Evolutionary conservation across 2,329 filamentous ascomycete genomes (phyloP), one percentile per base, ranked within the genome.

Genomic region (Macroventuria anomochaeta): DNA sequence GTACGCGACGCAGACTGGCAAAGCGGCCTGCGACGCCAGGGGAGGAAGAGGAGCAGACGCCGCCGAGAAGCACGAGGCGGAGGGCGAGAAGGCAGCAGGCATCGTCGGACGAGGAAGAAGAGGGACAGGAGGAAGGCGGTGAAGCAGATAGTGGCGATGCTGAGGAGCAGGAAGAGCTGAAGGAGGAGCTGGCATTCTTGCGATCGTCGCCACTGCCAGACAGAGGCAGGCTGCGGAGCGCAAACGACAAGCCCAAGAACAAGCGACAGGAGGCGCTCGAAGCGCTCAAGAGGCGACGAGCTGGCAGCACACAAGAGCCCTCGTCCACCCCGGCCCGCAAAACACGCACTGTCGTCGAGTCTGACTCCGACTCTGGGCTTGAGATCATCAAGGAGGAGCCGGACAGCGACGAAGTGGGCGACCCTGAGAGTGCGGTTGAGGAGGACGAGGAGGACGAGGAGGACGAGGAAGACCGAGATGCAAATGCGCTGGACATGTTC

Each of bases 111-210:
- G 44, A 58, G 5, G 59, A 57, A 17, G 64, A 65, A 7, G 58
- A 59, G 11, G n/a, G n/a, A n/a, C 11, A 34, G 12, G 44, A 58
- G 3, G 50, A 53, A 17, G 56, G 7, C 15, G 38, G 34, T n/a
- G 52, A 32, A 31, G 32, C 40, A 29, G 46, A 54, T 1, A 46
- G 43, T 36, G 41, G 53, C 2, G 50, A 59, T 59, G 69, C 42
- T 17, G 57, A 59, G 32, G 64, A 68, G 33, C 64, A 66, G 7
- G 75, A 77, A 10, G 78, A 80, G 39, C 61, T 81, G 10, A 69
- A 76, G 31, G 77, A 80, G 43, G 79, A 81, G 33, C 64, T 81
- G 2, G 74, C 78, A 5, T 79, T 78, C 46, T 61, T 81, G 11
- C 55, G 67, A 32, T 73, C 72, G 1, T 74, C 73, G 2, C 68